Evolutionary conservation across 2,329 filamentous ascomycete species (phyloP), one percentile per base, ranked within the genome.

Genomic region (Blastomyces gilchristii): DNA sequence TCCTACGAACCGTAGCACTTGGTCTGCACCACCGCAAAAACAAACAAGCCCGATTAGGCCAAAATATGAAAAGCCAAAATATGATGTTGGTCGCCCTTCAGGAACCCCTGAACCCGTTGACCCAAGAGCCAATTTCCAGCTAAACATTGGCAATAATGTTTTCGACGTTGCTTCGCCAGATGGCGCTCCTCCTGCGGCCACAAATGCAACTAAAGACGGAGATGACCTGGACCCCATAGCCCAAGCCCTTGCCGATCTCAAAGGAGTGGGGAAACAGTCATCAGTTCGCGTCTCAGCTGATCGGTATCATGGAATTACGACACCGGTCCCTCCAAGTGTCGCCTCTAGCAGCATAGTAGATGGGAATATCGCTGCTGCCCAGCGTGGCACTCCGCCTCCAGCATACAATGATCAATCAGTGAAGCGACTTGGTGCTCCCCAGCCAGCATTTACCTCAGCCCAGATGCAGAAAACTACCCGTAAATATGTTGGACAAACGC

Each of bases 391-490:
- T 11, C 91, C 92, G 6, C 93, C 93, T 2, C 93, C 93, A 3
- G 90, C 89, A 0, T 97, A 97, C 71, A 89, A 93, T 64, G 84
- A 82, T 63, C 77, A 85, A 57, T 84, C 87, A 59, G 83, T 91
- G 56, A 90, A 89, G 72, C 84, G 90, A 64, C 82, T 97, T 3
- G 94, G 91, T 62, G 89, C 93, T 14, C 95, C 94, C 1, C 88
- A 93, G 64, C 91, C 93, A 1, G 94, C 94, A 1, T 91, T 95
- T 65, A 99, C 95, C 0, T 89, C 91, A 3, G 90, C 88, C 66
- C 90, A 94, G 58, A 99, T 99, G 95, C 90, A 96, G 72, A 90
- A 96, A 74, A 90, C 92, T 3, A 94, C 91, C 0, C 88, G 95
- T 69, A 91, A 91, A 75, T 97, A 93, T 71, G 85, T 89, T 28